Percentiles rank a stretch among this genome's conserved stretches.
Evolutionary conservation across 2,329 filamentous ascomycete species (phyloP).

Genomic region (Tolypocladium ophioglossoides): DNA sequence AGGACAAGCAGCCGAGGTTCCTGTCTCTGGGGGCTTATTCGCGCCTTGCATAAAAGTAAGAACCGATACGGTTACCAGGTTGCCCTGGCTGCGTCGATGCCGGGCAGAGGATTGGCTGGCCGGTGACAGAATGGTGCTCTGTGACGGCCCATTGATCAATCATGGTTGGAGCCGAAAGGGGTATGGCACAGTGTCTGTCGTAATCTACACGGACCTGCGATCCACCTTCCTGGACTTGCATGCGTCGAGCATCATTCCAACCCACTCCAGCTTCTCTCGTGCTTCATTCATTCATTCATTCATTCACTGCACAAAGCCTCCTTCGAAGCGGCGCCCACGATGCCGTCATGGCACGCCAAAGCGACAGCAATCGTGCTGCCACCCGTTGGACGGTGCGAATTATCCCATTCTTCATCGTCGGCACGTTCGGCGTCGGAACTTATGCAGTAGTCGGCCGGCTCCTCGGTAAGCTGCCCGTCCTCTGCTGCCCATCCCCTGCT

Average conservation of each 20-base stretch:
- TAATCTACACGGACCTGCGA: background rate
- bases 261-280: too few relatives aligned
- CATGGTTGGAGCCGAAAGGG: too few relatives aligned
- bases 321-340: constrained; percentile 9
- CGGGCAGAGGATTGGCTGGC: too few relatives aligned
- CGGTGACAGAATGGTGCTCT: too few relatives aligned
- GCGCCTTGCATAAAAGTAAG: too few relatives aligned
- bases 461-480: constrained; percentile 43
- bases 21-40: too few relatives aligned
- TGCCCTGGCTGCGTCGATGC: too few relatives aligned
- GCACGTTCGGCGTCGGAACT: constrained; percentile 55
- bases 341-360: constrained; percentile 20
- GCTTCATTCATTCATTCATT: too few relatives aligned
- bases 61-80: too few relatives aligned
- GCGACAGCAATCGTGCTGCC: constrained; percentile 16
- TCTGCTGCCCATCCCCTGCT: background rate
- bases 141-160: too few relatives aligned
- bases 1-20: too few relatives aligned
- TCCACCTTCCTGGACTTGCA: background rate
- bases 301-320: background rate
- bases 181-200: background rate
- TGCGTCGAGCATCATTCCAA: too few relatives aligned
- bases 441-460: constrained; percentile 60
- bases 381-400: constrained; percentile 35
- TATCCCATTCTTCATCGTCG: constrained; percentile 60